A percentile compares a stretch with the other conserved stretches of the same genome.
Conservation (phyloP, 768 basidiomycete genomes). For the Calocera viscosa region DNA sequence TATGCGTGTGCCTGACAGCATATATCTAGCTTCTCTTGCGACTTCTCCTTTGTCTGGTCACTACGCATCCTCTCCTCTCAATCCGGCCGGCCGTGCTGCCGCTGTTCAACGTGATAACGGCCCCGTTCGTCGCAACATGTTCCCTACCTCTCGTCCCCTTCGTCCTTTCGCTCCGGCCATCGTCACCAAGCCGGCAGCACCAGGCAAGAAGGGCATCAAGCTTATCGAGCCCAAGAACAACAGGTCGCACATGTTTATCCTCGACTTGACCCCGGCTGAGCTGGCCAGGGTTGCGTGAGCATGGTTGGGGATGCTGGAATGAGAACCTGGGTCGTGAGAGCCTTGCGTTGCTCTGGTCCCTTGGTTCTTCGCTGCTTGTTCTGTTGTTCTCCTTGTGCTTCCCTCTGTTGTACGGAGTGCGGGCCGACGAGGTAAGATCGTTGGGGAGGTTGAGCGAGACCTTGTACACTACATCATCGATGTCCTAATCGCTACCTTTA, state of each 20-base stretch:
- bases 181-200: not conserved
- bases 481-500: not conserved
- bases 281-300: not conserved
- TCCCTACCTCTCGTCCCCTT: slow-evolving; percentile 1
- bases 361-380: not conserved
- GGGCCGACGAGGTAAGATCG: not conserved
- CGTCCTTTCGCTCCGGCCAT: not conserved
- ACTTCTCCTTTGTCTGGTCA: not conserved
- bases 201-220: slow-evolving; percentile 1
- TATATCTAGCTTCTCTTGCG: not conserved
- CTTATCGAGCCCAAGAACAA: not conserved
- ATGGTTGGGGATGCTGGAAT: not conserved
- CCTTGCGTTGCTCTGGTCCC: slow-evolving; percentile 5
- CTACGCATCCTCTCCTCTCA: not conserved
- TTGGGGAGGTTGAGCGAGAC: not conserved
- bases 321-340: not conserved
- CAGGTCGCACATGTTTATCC: not conserved
- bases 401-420: slow-evolving; percentile 1
- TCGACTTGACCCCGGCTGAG: not conserved
- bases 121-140: not conserved
- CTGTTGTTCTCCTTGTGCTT: not conserved
- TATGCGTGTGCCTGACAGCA: not conserved
- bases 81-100: not conserved
- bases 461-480: not conserved
- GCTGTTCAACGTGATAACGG: not conserved